phyloP scores from a whole-genome alignment of 495 filamentous ascomycete genomes.

The Neurospora sp. region DNA sequence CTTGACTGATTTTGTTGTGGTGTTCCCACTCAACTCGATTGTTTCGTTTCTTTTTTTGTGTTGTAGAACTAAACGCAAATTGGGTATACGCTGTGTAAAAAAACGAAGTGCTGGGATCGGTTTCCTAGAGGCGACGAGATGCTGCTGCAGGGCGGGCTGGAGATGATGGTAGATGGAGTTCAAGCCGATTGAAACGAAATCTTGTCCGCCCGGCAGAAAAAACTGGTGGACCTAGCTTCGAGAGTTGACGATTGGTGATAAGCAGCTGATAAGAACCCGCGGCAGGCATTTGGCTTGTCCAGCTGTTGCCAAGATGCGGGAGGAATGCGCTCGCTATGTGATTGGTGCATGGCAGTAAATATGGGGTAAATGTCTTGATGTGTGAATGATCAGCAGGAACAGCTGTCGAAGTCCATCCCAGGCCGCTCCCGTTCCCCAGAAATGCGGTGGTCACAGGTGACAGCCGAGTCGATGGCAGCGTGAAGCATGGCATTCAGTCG shows the following conservation, averaged over 20 bases:
- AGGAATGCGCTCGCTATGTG: neutral
- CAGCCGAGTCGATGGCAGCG: neutral
- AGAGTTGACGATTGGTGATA: neutral
- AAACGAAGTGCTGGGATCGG: neutral
- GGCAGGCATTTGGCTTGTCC: neutral
- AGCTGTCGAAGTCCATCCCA: neutral
- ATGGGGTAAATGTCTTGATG: neutral
- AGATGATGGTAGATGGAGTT: neutral
- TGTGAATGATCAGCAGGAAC: neutral
- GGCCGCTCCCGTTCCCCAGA: neutral
- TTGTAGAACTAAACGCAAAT: neutral
- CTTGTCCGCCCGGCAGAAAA: constrained; percentile 29
- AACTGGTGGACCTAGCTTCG: neutral
- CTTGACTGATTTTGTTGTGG: constrained; percentile 4
- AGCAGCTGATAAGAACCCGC: neutral
- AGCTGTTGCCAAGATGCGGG: neutral
- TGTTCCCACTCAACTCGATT: neutral
- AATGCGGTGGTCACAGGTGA: neutral
- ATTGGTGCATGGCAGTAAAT: neutral
- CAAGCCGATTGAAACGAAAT: constrained; percentile 11
- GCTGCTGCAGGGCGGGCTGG: neutral
- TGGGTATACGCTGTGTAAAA: neutral
- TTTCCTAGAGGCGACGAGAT: neutral
- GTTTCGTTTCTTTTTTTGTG: neutral
- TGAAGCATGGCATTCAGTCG: neutral